phyloP scores from a whole-genome alignment of 2,329 filamentous ascomycete species.

The Aspergillus ochraceus region DNA sequence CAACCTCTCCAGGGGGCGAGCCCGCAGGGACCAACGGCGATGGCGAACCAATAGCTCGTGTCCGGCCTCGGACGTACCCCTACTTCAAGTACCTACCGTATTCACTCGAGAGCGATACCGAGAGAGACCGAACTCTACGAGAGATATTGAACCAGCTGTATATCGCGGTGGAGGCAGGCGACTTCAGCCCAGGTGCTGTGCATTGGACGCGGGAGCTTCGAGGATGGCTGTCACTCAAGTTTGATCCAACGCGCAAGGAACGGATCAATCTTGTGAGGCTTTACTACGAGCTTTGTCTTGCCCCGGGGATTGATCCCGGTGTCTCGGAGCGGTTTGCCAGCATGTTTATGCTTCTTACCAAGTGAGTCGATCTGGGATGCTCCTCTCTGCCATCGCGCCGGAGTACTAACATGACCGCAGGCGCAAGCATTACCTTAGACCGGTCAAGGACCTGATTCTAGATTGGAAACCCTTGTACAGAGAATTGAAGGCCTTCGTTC shows the following conservation, averaged over 20 bases:
- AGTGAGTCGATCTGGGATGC: conserved; percentile 56
- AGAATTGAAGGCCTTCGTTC: conserved; percentile 84
- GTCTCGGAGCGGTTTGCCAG: conserved; percentile 88
- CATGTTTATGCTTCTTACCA: conserved; percentile 96
- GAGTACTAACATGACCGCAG: conserved; percentile 48
- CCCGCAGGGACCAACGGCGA: conserved; percentile 51
- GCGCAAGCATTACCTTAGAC: conserved; percentile 92
- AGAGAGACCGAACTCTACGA: conserved; percentile 75
- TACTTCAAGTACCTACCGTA: conserved; percentile 93
- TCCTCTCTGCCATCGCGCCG: neutral
- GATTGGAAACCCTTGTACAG: conserved; percentile 94
- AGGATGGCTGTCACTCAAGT: conserved; percentile 94
- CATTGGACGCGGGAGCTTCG: conserved; percentile 97
- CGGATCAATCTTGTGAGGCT: conserved; percentile 81
- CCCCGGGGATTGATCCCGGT: conserved; percentile 79
- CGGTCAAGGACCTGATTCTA: conserved; percentile 81
- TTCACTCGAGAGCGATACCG: conserved; percentile 73
- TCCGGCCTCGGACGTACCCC: conserved; percentile 80
- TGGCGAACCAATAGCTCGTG: conserved; percentile 65
- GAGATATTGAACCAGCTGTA: conserved; percentile 94
- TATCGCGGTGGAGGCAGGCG: conserved; percentile 84
- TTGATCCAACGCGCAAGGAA: conserved; percentile 85
- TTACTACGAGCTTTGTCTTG: conserved; percentile 90
- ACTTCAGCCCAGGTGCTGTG: conserved; percentile 88
- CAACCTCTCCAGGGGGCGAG: conserved; percentile 73